Evolutionary conservation across 345 rosid species (phyloP).

Genomic region (Schrenkiella parvula): DNA sequence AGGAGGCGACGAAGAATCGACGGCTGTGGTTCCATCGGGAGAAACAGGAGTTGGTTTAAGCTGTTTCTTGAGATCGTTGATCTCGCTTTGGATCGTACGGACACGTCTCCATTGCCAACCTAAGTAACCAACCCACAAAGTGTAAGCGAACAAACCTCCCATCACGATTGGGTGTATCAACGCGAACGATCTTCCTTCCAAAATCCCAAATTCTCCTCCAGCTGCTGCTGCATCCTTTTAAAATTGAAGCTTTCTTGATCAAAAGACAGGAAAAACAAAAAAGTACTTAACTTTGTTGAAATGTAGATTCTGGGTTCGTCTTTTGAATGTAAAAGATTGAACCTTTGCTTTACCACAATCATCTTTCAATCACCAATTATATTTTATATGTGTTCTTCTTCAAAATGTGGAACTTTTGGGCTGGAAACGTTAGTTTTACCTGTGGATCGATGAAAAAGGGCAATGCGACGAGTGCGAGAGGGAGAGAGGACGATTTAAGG

Average conservation of each 20-base stretch:
- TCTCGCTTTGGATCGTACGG: constrained; percentile 61
- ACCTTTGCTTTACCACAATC: not conserved
- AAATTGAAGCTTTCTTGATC: not conserved
- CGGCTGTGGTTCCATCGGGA: constrained; percentile 53
- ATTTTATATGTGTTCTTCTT: not conserved
- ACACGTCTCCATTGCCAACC: constrained; percentile 99
- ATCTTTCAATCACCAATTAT: not conserved
- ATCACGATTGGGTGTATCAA: constrained; percentile 68
- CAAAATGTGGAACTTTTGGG: not conserved
- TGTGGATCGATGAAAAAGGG: constrained; percentile 61
- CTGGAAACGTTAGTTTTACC: constrained; percentile 30
- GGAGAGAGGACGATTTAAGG: constrained; percentile 50
- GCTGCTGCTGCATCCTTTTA: constrained; percentile 76
- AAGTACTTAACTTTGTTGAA: not conserved
- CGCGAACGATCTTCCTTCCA: constrained; percentile 79
- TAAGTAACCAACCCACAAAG: constrained; percentile 66
- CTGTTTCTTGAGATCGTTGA: constrained; percentile 69
- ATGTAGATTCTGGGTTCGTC: not conserved
- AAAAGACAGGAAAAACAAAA: not conserved
- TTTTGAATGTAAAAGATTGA: too few relatives aligned
- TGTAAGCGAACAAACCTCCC: constrained; percentile 60
- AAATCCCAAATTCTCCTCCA: constrained; percentile 71
- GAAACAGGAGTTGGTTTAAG: constrained; percentile 63
- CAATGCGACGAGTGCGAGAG: constrained; percentile 51
- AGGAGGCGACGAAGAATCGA: constrained; percentile 40